Conservation (phyloP, 2,329 filamentous ascomycete species). For the Aspergillus pseudonomiae region DNA sequence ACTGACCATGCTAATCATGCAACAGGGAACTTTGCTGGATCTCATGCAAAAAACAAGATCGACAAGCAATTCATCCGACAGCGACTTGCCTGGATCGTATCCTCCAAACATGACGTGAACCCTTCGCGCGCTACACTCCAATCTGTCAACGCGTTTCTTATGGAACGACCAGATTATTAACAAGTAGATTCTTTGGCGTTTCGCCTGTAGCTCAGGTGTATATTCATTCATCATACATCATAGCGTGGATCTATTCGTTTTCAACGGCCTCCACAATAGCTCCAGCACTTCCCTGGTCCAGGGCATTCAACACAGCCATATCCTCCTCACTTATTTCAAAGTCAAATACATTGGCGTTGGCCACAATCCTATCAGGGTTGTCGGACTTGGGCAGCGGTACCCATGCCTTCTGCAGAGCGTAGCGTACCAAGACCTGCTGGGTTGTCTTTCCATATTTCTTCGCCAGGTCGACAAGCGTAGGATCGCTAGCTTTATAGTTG, state of each 20-base stretch:
- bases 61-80: conserved; percentile 78
- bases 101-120: conserved; percentile 75
- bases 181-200: conserved; percentile 4
- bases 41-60: conserved; percentile 43
- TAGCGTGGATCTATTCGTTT: conserved; percentile 40
- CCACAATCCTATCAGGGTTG: conserved; percentile 65
- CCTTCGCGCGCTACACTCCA: conserved; percentile 84
- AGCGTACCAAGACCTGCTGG: conserved; percentile 78
- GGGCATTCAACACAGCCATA: conserved; percentile 56
- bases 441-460: conserved; percentile 73
- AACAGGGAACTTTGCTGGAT: conserved; percentile 36
- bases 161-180: conserved; percentile 54
- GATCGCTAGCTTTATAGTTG: conserved; percentile 72
- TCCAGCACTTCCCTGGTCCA: conserved; percentile 54
- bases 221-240: conserved; percentile 10
- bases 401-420: conserved; percentile 78
- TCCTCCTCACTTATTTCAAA: conserved; percentile 62
- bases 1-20: conserved; percentile 8
- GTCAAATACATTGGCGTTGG: conserved; percentile 66
- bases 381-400: conserved; percentile 76
- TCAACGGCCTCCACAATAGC: conserved; percentile 52
- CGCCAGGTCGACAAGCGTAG: conserved; percentile 64
- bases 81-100: conserved; percentile 80
- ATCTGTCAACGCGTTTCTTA: conserved; percentile 87
- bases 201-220: conserved; percentile 10